These are phyloP conservation scores for Zymoseptoria pseudotritici DNA, from an alignment of 2,329 filamentous ascomycete species.

Conservation along the genomic window DNA sequence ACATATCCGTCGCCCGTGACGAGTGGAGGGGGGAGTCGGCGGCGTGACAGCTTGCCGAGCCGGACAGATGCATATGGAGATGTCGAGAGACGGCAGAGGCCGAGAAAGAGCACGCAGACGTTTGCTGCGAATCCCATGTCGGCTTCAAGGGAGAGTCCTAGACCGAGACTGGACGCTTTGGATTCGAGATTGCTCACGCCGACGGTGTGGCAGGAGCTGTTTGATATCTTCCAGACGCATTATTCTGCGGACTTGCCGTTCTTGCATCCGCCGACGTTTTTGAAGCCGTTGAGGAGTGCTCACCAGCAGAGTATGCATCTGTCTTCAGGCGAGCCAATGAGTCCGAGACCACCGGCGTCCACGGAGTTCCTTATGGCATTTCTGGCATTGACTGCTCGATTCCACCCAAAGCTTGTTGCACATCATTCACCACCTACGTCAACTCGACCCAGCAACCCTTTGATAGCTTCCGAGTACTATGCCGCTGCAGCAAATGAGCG, in stretches of 20 bases:
- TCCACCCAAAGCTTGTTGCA: conserved; percentile 53
- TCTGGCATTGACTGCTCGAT: conserved; percentile 61
- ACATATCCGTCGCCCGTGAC: conserved; percentile 55
- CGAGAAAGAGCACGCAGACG: conserved; percentile 33
- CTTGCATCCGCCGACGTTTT: conserved; percentile 58
- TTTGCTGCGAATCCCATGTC: conserved; percentile 30
- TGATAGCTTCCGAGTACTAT: conserved; percentile 57
- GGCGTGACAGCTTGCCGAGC: conserved; percentile 20
- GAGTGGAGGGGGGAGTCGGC: conserved; percentile 18
- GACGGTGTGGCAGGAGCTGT: conserved; percentile 60
- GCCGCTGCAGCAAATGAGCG: conserved; percentile 50
- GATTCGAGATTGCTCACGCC: conserved; percentile 55
- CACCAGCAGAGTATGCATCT: conserved; percentile 16
- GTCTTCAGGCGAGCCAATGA: conserved; percentile 5
- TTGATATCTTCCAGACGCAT: conserved; percentile 63
- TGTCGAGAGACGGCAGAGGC: conserved; percentile 25
- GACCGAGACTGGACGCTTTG: conserved; percentile 49
- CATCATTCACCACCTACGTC: conserved; percentile 47
- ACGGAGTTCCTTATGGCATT: conserved; percentile 56
- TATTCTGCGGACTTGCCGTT: conserved; percentile 68
- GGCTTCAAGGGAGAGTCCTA: conserved; percentile 38
- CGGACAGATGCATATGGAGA: conserved; percentile 19
- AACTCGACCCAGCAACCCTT: conserved; percentile 42
- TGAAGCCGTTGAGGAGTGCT: conserved; percentile 38
- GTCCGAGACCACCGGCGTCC: conserved; percentile 46